Conservation (phyloP, 2,329 filamentous ascomycete genomes). For the Exserohilum turcica region DNA sequence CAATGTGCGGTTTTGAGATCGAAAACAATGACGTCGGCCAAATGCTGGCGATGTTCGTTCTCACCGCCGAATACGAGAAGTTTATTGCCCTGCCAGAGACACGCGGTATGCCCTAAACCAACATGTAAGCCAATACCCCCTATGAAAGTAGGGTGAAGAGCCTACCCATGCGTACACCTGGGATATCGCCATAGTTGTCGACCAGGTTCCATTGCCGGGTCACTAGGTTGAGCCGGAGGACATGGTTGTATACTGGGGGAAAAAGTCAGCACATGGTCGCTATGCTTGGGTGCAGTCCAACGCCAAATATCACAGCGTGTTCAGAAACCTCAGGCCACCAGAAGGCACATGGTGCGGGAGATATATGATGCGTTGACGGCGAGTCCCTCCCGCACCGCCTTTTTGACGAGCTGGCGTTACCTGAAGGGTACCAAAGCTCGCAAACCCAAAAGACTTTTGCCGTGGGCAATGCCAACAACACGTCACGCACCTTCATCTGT, state of each 20-base stretch:
- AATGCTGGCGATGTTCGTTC: slow-evolving; percentile 94
- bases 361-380: neutral
- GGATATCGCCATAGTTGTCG: slow-evolving; percentile 98
- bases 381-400: neutral
- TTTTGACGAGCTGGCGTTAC: neutral
- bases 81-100: slow-evolving; percentile 90
- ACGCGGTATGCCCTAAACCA: slow-evolving; percentile 82
- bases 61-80: slow-evolving; percentile 97
- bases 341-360: neutral
- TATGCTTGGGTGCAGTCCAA: neutral
- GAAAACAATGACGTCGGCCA: slow-evolving; percentile 95
- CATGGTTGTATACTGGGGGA: slow-evolving; percentile 85
- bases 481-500: slow-evolving; percentile 76
- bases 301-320: no score
- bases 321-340: no score
- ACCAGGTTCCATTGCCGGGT: slow-evolving; percentile 93
- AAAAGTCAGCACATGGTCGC: slow-evolving; percentile 2
- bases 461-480: no score
- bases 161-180: slow-evolving; percentile 93
- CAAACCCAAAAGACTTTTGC: neutral
- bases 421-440: neutral
- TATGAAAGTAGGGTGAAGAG: neutral
- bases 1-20: slow-evolving; percentile 93
- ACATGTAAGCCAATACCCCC: slow-evolving; percentile 16
- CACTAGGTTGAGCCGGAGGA: slow-evolving; percentile 82